A percentile compares a stretch with the other conserved stretches of the same genome.
Conservation (phyloP, 495 filamentous ascomycete species). For the Glarea lozoyensis region DNA sequence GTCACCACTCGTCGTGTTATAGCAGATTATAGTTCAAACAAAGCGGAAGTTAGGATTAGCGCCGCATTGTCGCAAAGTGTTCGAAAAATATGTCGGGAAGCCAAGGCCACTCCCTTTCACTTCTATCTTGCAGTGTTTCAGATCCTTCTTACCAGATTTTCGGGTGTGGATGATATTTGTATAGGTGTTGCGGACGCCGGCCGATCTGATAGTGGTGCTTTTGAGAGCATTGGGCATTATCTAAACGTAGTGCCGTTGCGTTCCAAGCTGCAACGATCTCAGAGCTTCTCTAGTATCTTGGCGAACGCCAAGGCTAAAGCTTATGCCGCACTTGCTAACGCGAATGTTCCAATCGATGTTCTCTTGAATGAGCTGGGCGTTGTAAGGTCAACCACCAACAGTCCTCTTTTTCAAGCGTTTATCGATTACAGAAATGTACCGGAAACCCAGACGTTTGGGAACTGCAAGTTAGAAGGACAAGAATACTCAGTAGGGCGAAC, state of each 20-base stretch:
- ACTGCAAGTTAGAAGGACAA: not conserved
- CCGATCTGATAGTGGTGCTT: slow-evolving; percentile 4
- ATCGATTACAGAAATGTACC: slow-evolving; percentile 25
- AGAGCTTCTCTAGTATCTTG: slow-evolving; percentile 6
- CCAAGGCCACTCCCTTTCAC: slow-evolving; percentile 19
- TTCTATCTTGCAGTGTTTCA: slow-evolving; percentile 23
- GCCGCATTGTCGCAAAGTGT: not conserved
- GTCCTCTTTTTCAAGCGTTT: slow-evolving; percentile 29
- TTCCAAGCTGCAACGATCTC: slow-evolving; percentile 1
- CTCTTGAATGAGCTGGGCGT: slow-evolving; percentile 25
- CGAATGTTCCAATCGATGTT: slow-evolving; percentile 35
- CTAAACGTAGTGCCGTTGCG: slow-evolving; percentile 20
- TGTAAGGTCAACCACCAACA: slow-evolving; percentile 12
- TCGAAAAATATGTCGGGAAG: slow-evolving; percentile 4
- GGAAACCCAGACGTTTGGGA: slow-evolving; percentile 8
- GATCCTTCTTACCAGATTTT: slow-evolving; percentile 14
- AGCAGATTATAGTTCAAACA: not conserved
- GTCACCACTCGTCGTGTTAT: not conserved
- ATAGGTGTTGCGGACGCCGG: slow-evolving; percentile 38
- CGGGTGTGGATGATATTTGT: slow-evolving; percentile 24
- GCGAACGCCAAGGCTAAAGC: not conserved
- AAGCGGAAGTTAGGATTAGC: not conserved
- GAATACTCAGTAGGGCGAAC: not conserved
- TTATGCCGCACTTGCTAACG: slow-evolving; percentile 10
- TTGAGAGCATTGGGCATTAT: slow-evolving; percentile 16